Conservation (phyloP, 805 yeast species). For the Yarrowia deformans region DNA sequence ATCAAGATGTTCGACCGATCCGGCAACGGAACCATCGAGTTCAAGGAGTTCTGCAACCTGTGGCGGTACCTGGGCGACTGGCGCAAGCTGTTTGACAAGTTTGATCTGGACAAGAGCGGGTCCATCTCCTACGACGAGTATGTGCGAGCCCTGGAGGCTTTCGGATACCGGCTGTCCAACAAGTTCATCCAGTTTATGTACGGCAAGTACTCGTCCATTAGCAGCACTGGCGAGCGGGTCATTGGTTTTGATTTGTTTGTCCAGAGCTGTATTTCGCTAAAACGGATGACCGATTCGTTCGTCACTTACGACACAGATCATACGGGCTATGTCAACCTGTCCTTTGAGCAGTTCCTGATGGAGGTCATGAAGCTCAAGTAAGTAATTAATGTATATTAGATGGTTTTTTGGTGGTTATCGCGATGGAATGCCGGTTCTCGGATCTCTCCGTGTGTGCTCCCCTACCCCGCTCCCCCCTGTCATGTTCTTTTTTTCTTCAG, state of each 20-base stretch:
- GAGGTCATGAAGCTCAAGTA: constrained; percentile 46
- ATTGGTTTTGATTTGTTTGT: constrained; percentile 83
- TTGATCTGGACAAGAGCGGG: constrained; percentile 65
- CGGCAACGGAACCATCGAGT: constrained; percentile 56
- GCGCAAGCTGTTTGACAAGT: constrained; percentile 67
- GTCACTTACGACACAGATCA: constrained; percentile 77
- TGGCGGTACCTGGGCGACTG: constrained; percentile 75
- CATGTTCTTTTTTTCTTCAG: neutral
- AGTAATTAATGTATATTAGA: constrained; percentile 14
- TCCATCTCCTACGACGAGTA: constrained; percentile 72
- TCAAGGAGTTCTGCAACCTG: constrained; percentile 67
- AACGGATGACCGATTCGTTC: constrained; percentile 78
- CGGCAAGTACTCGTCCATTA: constrained; percentile 58
- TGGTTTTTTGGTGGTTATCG: no score
- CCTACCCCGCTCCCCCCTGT: constrained; percentile 22
- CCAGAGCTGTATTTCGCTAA: constrained; percentile 76
- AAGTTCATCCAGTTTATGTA: constrained; percentile 66
- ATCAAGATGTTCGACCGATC: constrained; percentile 66
- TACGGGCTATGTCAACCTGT: constrained; percentile 59
- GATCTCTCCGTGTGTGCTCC: neutral
- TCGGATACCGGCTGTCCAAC: constrained; percentile 68
- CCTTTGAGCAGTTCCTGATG: constrained; percentile 52
- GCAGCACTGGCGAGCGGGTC: constrained; percentile 48
- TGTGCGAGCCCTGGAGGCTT: constrained; percentile 64
- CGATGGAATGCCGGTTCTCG: no score